A percentile compares a stretch with the other conserved stretches of the same genome.
These are phyloP conservation scores for Endotrypanum monterogeii DNA, from an alignment of 208 protist genomes.

Conservation along the genomic window DNA sequence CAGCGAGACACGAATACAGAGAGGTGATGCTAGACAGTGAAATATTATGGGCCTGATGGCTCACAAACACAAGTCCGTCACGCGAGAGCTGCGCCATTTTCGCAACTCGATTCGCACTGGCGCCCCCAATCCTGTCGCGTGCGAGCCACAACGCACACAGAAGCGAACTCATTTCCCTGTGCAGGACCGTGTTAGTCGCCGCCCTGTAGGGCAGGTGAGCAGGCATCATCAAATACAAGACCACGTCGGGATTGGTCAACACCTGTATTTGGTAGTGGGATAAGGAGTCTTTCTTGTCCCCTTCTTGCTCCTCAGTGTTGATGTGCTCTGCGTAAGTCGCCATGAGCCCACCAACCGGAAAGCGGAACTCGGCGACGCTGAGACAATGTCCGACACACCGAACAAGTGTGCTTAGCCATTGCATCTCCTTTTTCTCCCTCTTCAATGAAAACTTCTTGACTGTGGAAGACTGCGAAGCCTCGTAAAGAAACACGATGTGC, in stretches of 20 bases:
- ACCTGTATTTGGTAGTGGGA: conserved; percentile 56
- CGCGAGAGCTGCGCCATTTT: conserved; percentile 13
- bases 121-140: conserved; percentile 3
- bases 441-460: neutral
- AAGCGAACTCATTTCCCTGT: conserved; percentile 46
- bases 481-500: conserved; percentile 40
- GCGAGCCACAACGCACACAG: conserved; percentile 42
- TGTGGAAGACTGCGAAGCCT: conserved; percentile 21
- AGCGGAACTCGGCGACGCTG: conserved; percentile 50
- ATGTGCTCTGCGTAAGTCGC: conserved; percentile 60
- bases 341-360: conserved; percentile 54
- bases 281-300: conserved; percentile 22
- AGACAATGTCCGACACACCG: conserved; percentile 40
- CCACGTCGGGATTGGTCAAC: conserved; percentile 56
- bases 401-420: conserved; percentile 21
- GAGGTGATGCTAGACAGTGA: conserved; percentile 15
- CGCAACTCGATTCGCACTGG: conserved; percentile 6
- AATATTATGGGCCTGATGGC: conserved; percentile 15
- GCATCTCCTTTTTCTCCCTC: neutral
- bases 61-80: conserved; percentile 31
- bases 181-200: conserved; percentile 49
- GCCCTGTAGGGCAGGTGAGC: conserved; percentile 36
- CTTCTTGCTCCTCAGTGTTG: conserved; percentile 12
- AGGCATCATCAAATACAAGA: conserved; percentile 41
- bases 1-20: conserved; percentile 18